Percentiles rank a stretch among this genome's conserved stretches.
Evolutionary conservation across 495 filamentous ascomycete species (phyloP).

Genomic region (Elasticomyces elasticus): DNA sequence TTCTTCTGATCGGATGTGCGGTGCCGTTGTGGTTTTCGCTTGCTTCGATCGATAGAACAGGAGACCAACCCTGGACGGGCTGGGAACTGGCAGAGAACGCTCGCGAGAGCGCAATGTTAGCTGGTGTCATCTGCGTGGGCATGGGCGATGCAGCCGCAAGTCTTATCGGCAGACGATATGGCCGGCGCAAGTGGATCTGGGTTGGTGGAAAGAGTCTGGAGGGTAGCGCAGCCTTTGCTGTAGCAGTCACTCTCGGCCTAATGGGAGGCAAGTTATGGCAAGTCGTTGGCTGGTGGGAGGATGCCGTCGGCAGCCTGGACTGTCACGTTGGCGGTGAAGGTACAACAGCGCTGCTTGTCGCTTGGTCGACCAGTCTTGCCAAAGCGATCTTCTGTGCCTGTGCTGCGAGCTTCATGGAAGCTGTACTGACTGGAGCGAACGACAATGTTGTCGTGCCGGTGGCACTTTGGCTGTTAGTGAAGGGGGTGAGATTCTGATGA

Average conservation of each 20-base stretch:
- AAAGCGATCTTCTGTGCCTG: constrained; percentile 61
- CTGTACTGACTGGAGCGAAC: constrained; percentile 91
- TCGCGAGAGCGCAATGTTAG: constrained; percentile 75
- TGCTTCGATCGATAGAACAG: constrained; percentile 47
- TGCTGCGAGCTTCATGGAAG: constrained; percentile 84
- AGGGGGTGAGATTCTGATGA: constrained; percentile 55
- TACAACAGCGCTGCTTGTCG: constrained; percentile 21
- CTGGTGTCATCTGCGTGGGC: constrained; percentile 86
- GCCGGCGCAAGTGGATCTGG: constrained; percentile 89
- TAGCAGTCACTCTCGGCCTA: constrained; percentile 67
- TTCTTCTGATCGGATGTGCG: constrained; percentile 90
- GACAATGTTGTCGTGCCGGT: constrained; percentile 98
- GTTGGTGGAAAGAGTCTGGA: constrained; percentile 91
- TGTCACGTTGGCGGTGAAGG: constrained; percentile 33
- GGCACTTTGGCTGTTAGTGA: constrained; percentile 81
- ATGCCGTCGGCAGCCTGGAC: constrained; percentile 9
- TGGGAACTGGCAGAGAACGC: constrained; percentile 52
- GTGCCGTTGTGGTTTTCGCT: constrained; percentile 89
- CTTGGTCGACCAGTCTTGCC: constrained; percentile 25
- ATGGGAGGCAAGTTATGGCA: constrained; percentile 67
- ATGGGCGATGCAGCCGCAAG: constrained; percentile 94
- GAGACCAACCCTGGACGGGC: constrained; percentile 44
- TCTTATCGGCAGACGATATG: constrained; percentile 78
- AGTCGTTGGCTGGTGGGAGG: constrained; percentile 57
- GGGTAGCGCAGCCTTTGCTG: constrained; percentile 75